These are phyloP conservation scores for Lophiotrema nucula DNA, from an alignment of 495 filamentous ascomycete genomes.

Conservation along the genomic window DNA sequence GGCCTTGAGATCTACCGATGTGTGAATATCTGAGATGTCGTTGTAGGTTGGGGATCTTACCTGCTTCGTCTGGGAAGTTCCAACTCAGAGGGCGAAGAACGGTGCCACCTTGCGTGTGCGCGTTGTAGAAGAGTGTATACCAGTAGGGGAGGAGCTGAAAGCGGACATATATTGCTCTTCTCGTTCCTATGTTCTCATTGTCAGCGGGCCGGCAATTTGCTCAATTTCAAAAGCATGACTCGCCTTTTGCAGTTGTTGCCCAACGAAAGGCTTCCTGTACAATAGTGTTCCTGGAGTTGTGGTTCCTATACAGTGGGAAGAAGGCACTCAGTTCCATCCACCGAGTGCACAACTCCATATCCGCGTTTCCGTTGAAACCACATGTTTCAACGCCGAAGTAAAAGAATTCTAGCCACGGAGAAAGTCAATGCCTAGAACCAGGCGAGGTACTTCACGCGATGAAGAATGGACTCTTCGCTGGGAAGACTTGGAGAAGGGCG, in stretches of 20 bases:
- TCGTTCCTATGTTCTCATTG: no score
- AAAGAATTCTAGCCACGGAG: constrained; percentile 26
- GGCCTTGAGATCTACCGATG: constrained; percentile 19
- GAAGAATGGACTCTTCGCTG: constrained; percentile 27
- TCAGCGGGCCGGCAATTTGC: no score
- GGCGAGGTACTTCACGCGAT: constrained; percentile 24
- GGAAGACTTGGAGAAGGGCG: constrained; percentile 10
- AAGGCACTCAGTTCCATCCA: constrained; percentile 38
- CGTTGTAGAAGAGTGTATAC: constrained; percentile 37
- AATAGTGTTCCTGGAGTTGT: constrained; percentile 29
- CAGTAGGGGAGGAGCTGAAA: constrained; percentile 37
- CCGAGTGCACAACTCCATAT: constrained; percentile 36
- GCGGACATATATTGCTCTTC: constrained; percentile 33
- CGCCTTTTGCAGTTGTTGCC: constrained; percentile 27
- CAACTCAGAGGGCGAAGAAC: constrained; percentile 36
- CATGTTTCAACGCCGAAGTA: constrained; percentile 33
- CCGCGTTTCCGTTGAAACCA: constrained; percentile 32
- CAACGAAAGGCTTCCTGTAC: constrained; percentile 36
- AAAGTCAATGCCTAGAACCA: constrained; percentile 4
- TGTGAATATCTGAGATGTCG: no score
- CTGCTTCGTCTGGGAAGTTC: constrained; percentile 38
- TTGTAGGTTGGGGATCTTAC: no score
- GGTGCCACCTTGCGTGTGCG: constrained; percentile 31
- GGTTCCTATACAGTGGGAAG: constrained; percentile 40
- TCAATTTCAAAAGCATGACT: no score